A percentile compares a stretch with the other conserved stretches of the same genome.
Evolutionary conservation across 2,329 filamentous ascomycete species (phyloP).

Genomic region (Ambrosiella beaveri): DNA sequence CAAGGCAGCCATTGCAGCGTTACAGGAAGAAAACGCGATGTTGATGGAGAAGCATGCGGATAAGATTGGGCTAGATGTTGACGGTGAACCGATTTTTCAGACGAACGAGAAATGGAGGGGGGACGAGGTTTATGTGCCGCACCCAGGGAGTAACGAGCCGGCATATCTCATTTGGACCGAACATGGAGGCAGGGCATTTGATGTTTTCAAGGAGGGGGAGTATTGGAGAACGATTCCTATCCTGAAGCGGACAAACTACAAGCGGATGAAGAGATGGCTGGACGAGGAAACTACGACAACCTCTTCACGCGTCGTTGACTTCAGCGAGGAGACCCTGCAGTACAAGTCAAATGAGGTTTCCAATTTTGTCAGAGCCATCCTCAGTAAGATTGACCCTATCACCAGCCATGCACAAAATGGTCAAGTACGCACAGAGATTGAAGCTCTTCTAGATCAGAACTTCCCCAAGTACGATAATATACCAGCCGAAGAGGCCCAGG

Average conservation of each 20-base stretch:
- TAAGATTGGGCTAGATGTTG: neutral
- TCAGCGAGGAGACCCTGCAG: conserved; percentile 1
- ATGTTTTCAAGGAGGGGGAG: conserved; percentile 3
- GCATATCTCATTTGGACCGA: conserved; percentile 12
- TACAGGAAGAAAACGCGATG: conserved; percentile 12
- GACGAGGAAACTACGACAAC: conserved; percentile 1
- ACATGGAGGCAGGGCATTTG: conserved; percentile 8
- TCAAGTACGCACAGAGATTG: conserved; percentile 5
- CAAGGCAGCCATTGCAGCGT: conserved; percentile 12
- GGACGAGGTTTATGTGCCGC: conserved; percentile 8
- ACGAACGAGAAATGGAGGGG: neutral
- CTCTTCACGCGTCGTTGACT: neutral
- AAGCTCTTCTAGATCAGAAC: conserved; percentile 8
- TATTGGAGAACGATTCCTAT: conserved; percentile 12
- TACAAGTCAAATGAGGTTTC: conserved; percentile 8
- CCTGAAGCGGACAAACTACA: conserved; percentile 11
- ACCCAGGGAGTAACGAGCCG: conserved; percentile 9
- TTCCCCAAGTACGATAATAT: conserved; percentile 5
- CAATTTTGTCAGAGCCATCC: conserved; percentile 10
- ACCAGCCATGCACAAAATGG: neutral
- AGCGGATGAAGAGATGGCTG: conserved; percentile 8
- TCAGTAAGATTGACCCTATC: conserved; percentile 5
- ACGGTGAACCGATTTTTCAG: neutral
- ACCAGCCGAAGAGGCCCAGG: neutral
- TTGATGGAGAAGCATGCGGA: conserved; percentile 9